Conservation (phyloP, 1,284 basidiomycete genomes). For the Boletellus sp. region DNA sequence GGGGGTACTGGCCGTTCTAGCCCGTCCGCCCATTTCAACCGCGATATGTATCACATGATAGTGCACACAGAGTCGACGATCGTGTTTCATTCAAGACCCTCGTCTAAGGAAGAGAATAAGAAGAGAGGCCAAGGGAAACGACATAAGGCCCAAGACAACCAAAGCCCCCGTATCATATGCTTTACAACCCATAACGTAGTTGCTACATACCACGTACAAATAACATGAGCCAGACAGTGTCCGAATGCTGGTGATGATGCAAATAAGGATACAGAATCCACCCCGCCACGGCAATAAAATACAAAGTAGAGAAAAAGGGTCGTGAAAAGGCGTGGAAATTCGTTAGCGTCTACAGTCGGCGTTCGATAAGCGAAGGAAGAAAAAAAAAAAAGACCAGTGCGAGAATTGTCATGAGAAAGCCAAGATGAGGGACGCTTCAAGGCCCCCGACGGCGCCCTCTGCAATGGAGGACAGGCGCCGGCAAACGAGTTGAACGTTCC, state of each 20-base stretch:
- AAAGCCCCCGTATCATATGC: constrained; percentile 26
- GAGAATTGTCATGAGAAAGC: constrained; percentile 9
- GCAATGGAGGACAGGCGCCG: constrained; percentile 2
- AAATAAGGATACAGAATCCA: constrained; percentile 32
- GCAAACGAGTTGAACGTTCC: constrained; percentile 23
- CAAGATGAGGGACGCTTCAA: background rate
- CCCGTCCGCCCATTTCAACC: too few species aligned
- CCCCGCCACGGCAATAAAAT: constrained; percentile 21
- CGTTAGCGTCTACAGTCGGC: constrained; percentile 24
- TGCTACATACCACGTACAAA: constrained; percentile 33
- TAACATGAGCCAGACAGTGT: constrained; percentile 17
- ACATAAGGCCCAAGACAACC: constrained; percentile 13
- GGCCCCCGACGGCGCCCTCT: background rate
- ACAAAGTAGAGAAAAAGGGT: constrained; percentile 15
- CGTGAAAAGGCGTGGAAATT: constrained; percentile 27
- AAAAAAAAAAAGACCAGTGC: constrained; percentile 4
- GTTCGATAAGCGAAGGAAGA: constrained; percentile 5
- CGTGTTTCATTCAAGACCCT: background rate
- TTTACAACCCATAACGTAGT: constrained; percentile 38
- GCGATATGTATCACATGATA: too few species aligned
- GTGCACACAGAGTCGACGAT: constrained; percentile 44
- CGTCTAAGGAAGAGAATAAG: background rate
- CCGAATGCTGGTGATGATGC: constrained; percentile 31
- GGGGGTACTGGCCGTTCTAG: too few species aligned
- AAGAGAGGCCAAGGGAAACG: background rate